A percentile compares a stretch with the other conserved stretches of the same genome.
phyloP scores from a whole-genome alignment of 352 stramenopile species.

The Pythium brassicae region DNA sequence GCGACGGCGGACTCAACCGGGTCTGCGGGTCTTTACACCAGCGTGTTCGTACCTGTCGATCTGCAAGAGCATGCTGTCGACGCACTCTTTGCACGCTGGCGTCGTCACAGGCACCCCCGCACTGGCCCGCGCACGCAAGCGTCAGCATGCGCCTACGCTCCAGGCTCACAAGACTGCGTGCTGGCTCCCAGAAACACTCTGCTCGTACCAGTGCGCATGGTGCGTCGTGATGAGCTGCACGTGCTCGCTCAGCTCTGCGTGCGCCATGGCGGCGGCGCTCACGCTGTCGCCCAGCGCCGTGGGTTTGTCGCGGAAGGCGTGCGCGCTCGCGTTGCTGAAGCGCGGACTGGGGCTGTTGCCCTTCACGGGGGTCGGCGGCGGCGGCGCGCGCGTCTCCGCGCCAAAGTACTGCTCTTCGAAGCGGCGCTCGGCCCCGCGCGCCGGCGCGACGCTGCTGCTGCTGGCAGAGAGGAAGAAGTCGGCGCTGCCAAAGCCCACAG shows the following conservation, averaged over 20 bases:
- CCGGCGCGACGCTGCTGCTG: conserved; percentile 5
- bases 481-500: conserved; percentile 7
- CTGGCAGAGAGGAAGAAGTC: conserved; percentile 12
- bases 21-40: too few species aligned
- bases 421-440: conserved; percentile 8
- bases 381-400: conserved; percentile 21
- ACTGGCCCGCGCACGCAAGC: conserved; percentile 14
- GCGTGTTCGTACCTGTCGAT: conserved; percentile 44
- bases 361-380: background rate
- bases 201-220: conserved; percentile 56
- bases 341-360: conserved; percentile 14
- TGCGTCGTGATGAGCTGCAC: conserved; percentile 65
- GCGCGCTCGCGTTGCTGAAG: conserved; percentile 19
- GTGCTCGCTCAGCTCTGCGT: conserved; percentile 72
- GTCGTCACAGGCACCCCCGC: conserved; percentile 54
- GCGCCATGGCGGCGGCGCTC: conserved; percentile 46
- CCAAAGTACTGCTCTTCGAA: conserved; percentile 18
- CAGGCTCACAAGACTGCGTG: too few species aligned
- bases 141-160: background rate
- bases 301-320: conserved; percentile 13
- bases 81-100: conserved; percentile 68
- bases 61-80: conserved; percentile 69
- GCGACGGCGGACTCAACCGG: background rate
- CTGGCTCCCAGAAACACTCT: too few species aligned
- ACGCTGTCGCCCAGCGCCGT: conserved; percentile 50